Evolutionary conservation across 257 asterid species (phyloP), one percentile per base, ranked within the genome.

Genomic region (Solanum tarijense): DNA sequence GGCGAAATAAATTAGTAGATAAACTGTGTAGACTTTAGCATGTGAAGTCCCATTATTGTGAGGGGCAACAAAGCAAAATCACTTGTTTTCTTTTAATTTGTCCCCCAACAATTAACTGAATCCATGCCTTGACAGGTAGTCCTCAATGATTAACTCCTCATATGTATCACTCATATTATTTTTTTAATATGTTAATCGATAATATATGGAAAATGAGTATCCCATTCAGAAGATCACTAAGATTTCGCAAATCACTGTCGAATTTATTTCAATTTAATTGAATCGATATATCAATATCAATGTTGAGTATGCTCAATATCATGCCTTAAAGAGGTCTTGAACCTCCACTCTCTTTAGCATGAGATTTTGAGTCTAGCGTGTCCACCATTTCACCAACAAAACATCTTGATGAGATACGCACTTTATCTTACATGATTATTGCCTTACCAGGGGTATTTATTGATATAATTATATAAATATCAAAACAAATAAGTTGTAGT

Each of bases 201-300:
- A 18, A 18, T 34, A 2, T 3, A 18, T 7, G 18, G 0, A 20
- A 34, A 34, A 8, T 20, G 6, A 2, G 6, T 12, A 46, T 39
- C 12, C 16, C 52, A 43, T 43, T 43, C 6, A 12, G 52, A 43
- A 12, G 6, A 43, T 43, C 1, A 43, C 16, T 43, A 0, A 12
- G 55, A 46, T 12, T 46, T 46, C 1, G 6, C 16, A 0, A 46
- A 4, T 0, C 6, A 12, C 2, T 46, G 1, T 2, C 5, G 1
- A 12, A 46, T 12, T 12, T 46, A 12, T 12, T 46, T 46, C 55
- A 4, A 12, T 46, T 12, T 46, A 41, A 41, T 41, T 41, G 48
- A 41, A 41, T 46, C 2, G 16, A 1, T 46, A 12, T 46, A 46
- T 46, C 6, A 46, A 39, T 39, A 39, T 1, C 43, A 4, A 39